Conservation (phyloP, 176 grass and related monocot species). For the Musa beccarii region DNA sequence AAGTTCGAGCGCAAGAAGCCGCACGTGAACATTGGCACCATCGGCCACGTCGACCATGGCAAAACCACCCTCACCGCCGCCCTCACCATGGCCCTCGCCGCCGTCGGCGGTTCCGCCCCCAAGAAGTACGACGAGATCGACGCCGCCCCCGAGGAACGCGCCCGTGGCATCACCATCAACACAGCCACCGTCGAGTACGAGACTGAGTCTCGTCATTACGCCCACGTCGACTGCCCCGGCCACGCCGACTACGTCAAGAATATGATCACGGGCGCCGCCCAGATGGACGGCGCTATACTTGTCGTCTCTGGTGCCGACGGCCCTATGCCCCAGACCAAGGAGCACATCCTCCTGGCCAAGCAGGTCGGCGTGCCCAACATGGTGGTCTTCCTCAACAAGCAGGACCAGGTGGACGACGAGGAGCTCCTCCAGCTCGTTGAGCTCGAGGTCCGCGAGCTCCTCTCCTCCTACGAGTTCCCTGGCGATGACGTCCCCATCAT, state of each 20-base stretch:
- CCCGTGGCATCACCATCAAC: slow-evolving; percentile 98
- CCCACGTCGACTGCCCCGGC: slow-evolving; percentile 90
- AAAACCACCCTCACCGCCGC: slow-evolving; percentile 95
- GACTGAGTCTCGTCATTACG: slow-evolving; percentile 88
- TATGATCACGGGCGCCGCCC: slow-evolving; percentile 90
- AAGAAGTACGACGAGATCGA: slow-evolving; percentile 99
- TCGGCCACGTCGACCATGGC: slow-evolving; percentile 97
- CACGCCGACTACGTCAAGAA: slow-evolving; percentile 99
- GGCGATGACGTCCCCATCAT: slow-evolving; percentile 13
- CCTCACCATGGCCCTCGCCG: slow-evolving; percentile 93
- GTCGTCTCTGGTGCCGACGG: slow-evolving; percentile 91
- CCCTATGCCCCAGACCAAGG: slow-evolving; percentile 99
- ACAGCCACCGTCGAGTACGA: slow-evolving; percentile 99
- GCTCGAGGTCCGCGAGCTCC: slow-evolving; percentile 62
- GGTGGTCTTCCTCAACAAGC: slow-evolving; percentile 98
- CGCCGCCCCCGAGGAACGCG: slow-evolving; percentile 87
- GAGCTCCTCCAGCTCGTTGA: slow-evolving; percentile 95
- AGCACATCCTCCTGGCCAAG: slow-evolving; percentile 99
- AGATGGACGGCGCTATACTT: slow-evolving; percentile 97
- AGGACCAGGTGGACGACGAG: slow-evolving; percentile 97
- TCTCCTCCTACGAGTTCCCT: slow-evolving; percentile 10
- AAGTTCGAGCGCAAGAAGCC: slow-evolving; percentile 97
- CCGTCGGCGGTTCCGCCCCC: slow-evolving; percentile 58
- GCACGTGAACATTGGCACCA: slow-evolving; percentile 98
- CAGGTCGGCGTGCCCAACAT: slow-evolving; percentile 91